Base-by-base conservation (phyloP, 441 rosid genomes). In the Macaranga tanarius region DNA sequence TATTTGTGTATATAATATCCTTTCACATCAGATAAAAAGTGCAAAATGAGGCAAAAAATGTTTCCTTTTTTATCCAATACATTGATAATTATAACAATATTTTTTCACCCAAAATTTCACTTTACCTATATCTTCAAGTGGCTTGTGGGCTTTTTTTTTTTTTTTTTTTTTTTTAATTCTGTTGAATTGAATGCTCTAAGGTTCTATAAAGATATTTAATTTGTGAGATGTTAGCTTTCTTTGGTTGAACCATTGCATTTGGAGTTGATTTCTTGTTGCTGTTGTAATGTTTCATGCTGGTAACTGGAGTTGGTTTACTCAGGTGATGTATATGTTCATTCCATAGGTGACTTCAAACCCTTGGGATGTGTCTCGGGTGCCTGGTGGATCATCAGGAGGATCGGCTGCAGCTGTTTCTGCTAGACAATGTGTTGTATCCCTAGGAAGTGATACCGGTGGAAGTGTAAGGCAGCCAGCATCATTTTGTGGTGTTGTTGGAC, bases 401-500 rank as follows among this genome's bases (percentile, higher is more conserved):
- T 93, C 98, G 5, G 98, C 96, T 55, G 96, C 96, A 19, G 93
- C 98, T 65, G 98, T 94, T 76, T 88, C 97, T 51, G 93, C 97
- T 23, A 82, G 95, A 81, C 97, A 93, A 76, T 90, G 98, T 66
- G 84, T 86, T 58, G 97, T 90, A 40, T 85, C 98, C 2, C 90
- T 93, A 74, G 99, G 99, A 44, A 94, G 99, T 82, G 99, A 94
- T 85, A 92, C 99, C 16, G 99, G 97, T 70, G 97, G 97, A 72
- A 94, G 99, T 76, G 97, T 94, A 65, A 88, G 99, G 66, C 99
- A 94, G 81, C 99, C 97, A 19, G 97, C 97, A 50, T 94, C 98
- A 0, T 90, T 94, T 56, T 92, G 97, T 75, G 99, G 99, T 42
- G 94, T 94, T 74, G 99, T 92, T 73, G 99, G 99, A 40, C 66